Base-by-base conservation (phyloP, 2,329 filamentous ascomycete species). In the Aspergillus carbonarius region DNA sequence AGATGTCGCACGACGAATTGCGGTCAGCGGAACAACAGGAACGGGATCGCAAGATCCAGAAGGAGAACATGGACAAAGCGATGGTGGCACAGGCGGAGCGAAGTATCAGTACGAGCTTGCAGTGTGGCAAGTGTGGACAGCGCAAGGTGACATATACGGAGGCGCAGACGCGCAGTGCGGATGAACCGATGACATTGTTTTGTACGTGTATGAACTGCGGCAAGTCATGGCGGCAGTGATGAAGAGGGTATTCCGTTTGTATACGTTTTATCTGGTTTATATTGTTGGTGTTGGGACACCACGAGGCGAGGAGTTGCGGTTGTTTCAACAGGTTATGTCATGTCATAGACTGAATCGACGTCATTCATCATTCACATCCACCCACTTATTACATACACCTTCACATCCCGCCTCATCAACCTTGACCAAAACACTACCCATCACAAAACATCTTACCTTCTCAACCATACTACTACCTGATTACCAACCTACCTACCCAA, bases 61-160 rank as follows among this genome's bases (percentile, higher is more conserved):
- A 90, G 77, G 92, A 97, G 78, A 99, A 99, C 77, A 93, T 98
- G 90, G 92, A 92, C 81, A 92, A 93, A 77, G 92, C 95, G 1
- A 96, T 98, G 87, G 93, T 96, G 10, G 91, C 93, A 58, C 90
- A 93, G 82, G 90, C 87, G 17, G 89, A 96, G 78, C 95, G 92
- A 83, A 93, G 89, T 72, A 92, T 97, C 78, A 92, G 88, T 73
- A 89, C 90, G 73, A 91, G 88, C 58, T 83, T 98, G 70, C 88
- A 91, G 77, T 99, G 95, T 79, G 86, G 92, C 71, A 93, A 92
- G 76, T 99, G 95, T 79, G 90, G 90, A 69, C 84, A 96, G 83
- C 93, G 90, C 82, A 93, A 92, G 82, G 95, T 98, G 72, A 92
- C 89, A 76, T 99, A 99, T 78, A 92, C 87, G 50, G 95, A 99